Evolutionary conservation across 208 protist species (phyloP).

Genomic region (Leishmania braziliensis): DNA sequence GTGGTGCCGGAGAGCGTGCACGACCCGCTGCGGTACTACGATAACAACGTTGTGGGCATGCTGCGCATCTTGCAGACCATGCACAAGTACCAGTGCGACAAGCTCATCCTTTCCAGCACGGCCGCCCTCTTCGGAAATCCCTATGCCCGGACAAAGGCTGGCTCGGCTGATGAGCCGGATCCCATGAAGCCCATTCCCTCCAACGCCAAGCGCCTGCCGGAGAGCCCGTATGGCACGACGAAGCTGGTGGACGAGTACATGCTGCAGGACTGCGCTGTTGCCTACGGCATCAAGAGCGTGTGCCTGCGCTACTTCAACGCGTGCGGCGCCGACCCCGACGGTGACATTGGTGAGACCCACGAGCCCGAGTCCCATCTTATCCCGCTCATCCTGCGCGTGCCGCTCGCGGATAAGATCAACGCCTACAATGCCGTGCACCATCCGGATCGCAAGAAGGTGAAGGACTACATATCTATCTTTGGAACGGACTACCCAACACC

Average conservation of each 20-base stretch:
- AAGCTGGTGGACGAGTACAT: slow-evolving; percentile 95
- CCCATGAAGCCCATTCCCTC: slow-evolving; percentile 67
- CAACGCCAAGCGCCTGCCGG: slow-evolving; percentile 57
- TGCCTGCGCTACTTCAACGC: slow-evolving; percentile 99
- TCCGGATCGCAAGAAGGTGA: slow-evolving; percentile 40
- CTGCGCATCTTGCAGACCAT: slow-evolving; percentile 94
- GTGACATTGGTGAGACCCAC: slow-evolving; percentile 96
- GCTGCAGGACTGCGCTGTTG: slow-evolving; percentile 80
- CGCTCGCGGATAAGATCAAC: slow-evolving; percentile 83
- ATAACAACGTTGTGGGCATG: slow-evolving; percentile 97
- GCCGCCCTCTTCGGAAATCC: slow-evolving; percentile 94
- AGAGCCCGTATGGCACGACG: slow-evolving; percentile 95
- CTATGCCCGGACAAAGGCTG: slow-evolving; percentile 24
- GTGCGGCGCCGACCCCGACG: slow-evolving; percentile 93
- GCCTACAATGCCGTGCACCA: slow-evolving; percentile 43
- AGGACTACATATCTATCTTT: slow-evolving; percentile 80
- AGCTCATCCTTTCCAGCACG: slow-evolving; percentile 97
- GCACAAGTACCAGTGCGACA: slow-evolving; percentile 87
- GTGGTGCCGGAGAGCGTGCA: slow-evolving; percentile 93
- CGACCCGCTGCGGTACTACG: slow-evolving; percentile 95
- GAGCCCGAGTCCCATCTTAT: slow-evolving; percentile 98
- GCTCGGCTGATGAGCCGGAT: slow-evolving; percentile 19
- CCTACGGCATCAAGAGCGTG: slow-evolving; percentile 82
- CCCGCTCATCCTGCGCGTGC: slow-evolving; percentile 95
- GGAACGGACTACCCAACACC: slow-evolving; percentile 94